These are phyloP conservation scores for Penicillium macrosclerotiorum DNA, from an alignment of 495 filamentous ascomycete genomes.

Conservation along the genomic window DNA sequence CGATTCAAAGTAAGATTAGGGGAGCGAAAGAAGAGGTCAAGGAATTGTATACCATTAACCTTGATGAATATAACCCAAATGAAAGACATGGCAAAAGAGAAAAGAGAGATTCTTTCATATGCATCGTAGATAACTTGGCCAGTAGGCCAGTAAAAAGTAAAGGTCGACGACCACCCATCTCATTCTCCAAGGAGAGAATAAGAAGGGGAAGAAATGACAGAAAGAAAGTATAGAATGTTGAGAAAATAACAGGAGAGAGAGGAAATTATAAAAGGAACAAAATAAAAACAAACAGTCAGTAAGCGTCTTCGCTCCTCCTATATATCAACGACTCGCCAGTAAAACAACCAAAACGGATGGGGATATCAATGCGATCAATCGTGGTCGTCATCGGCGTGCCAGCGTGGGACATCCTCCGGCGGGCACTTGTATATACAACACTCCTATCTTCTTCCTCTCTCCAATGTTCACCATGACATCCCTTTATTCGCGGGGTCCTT, in stretches of 20 bases:
- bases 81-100: not conserved
- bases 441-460: not conserved
- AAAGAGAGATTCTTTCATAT: not conserved
- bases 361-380: conserved; percentile 23
- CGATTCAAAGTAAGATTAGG: no score
- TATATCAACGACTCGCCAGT: not conserved
- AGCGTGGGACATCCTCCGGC: conserved; percentile 12
- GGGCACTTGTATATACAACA: conserved; percentile 17
- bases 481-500: no score
- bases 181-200: not conserved
- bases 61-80: no score
- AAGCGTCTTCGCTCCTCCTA: no score
- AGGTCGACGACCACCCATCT: not conserved
- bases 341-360: conserved; percentile 11
- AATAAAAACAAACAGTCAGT: no score
- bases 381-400: conserved; percentile 14
- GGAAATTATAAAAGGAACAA: no score
- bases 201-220: not conserved
- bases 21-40: no score
- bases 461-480: no score
- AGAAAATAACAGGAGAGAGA: no score
- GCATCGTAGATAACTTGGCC: not conserved
- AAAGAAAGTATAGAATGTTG: not conserved
- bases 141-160: no score
- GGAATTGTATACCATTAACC: no score